Base-by-base conservation (phyloP, 352 stramenopile species). In the Pythium insidiosum region DNA sequence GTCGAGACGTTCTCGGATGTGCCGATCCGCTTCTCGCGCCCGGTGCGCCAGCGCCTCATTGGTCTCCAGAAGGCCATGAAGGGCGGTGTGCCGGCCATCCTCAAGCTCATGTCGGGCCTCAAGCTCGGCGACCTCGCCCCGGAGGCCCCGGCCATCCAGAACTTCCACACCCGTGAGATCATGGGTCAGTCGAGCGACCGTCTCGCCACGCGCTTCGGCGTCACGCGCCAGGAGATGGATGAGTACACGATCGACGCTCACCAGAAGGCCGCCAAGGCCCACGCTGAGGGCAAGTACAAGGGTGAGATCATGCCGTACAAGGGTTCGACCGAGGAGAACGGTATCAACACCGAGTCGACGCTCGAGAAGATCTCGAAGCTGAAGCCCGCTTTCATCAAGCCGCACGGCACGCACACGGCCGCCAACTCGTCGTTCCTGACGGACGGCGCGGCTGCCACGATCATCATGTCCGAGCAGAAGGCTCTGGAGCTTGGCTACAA, bases 301-400 rank as follows among this genome's bases (percentile, higher is more conserved):
- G 74, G 87, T 22, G 83, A 96, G 56, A 93, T 96, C 57, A 51
- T 95, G 30, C 63, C 94, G n/a, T 97, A 97, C 73, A 96, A 98
- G 58, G 96, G 95, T 45, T 84, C 67, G 21, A 97, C 79, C 0
- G 74, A 93, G 53, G 96, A 99, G 70, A 99, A 99, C 65, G 95
- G 95, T 31, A 97, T 99, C 58, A 98, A 98, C 70, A 75, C 76
- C 11, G 88, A 97, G 62, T 96, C 85, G 24, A 97, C 90, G 30
- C 66, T 94, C 6, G 95, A 98, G 72, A 96, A 94, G 57, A 94
- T 99, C 21, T 77, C 79, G 15, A 96, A 94, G 50, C 68, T 99
- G 11, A 98, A 98, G 63, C 96, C 96, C n/a, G 94, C 96, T 0
- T 99, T 99, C 61, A 81, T 99, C 55, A 98, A 98, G 72, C 95